These are phyloP conservation scores for Blastobotrys robertii DNA, from an alignment of 805 yeast genomes.

Conservation along the genomic window DNA sequence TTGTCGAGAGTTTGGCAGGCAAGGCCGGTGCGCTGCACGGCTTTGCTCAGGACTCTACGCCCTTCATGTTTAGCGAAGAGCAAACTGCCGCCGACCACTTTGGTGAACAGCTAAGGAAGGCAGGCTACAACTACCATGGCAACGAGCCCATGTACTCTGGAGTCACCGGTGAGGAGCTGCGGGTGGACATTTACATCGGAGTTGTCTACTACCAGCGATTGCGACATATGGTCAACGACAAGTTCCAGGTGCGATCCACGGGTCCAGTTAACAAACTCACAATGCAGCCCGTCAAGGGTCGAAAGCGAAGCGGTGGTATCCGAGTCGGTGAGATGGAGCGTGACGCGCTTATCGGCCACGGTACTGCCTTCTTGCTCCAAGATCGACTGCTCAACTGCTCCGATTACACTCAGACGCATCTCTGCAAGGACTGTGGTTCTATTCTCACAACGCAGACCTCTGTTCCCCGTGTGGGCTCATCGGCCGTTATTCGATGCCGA, in stretches of 20 bases:
- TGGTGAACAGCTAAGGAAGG: conserved; percentile 77
- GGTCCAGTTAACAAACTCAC: conserved; percentile 96
- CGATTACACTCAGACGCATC: conserved; percentile 84
- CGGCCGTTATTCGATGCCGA: conserved; percentile 75
- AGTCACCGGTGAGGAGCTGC: conserved; percentile 93
- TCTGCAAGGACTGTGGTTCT: conserved; percentile 92
- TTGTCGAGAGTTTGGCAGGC: conserved; percentile 97
- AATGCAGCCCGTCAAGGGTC: conserved; percentile 99
- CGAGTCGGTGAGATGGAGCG: conserved; percentile 99
- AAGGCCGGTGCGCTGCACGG: conserved; percentile 98
- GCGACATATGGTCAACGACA: conserved; percentile 99
- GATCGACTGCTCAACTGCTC: conserved; percentile 92
- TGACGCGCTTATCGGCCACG: conserved; percentile 97
- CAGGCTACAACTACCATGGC: conserved; percentile 97
- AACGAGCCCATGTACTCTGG: conserved; percentile 99
- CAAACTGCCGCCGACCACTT: conserved; percentile 97
- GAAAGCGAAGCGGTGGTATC: conserved; percentile 98
- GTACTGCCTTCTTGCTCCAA: conserved; percentile 88
- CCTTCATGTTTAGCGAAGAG: conserved; percentile 84
- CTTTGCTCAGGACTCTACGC: conserved; percentile 93
- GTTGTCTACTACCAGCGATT: conserved; percentile 96
- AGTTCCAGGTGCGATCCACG: conserved; percentile 97
- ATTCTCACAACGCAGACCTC: conserved; percentile 80
- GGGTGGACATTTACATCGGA: conserved; percentile 94
- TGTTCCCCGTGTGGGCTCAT: conserved; percentile 82